Evolutionary conservation across 441 rosid species (phyloP).

Genomic region (Macaranga tanarius): DNA sequence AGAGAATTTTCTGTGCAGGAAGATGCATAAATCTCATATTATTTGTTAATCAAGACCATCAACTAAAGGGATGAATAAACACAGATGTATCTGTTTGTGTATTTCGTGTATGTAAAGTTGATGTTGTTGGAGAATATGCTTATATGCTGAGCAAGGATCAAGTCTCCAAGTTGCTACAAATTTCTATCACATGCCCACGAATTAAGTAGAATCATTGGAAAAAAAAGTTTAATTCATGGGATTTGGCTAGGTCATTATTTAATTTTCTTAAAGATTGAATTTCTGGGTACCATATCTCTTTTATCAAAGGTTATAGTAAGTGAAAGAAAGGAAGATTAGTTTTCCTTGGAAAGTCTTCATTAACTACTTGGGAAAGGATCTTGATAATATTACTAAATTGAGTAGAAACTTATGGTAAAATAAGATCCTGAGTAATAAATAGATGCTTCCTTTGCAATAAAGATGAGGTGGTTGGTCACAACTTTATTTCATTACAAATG

Average conservation of each 20-base stretch:
- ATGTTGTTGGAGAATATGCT: background rate
- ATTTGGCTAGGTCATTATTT: background rate
- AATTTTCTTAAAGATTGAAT: background rate
- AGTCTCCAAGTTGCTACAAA: background rate
- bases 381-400: background rate
- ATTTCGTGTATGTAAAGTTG: background rate
- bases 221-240: background rate
- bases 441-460: background rate
- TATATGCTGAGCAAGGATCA: background rate
- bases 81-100: background rate
- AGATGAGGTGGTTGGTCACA: background rate
- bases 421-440: background rate
- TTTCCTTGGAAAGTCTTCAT: no score
- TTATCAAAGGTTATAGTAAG: background rate
- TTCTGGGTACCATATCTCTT: background rate
- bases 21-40: background rate
- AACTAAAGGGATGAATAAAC: background rate
- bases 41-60: background rate
- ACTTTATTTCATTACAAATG: background rate
- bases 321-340: background rate
- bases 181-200: background rate
- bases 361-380: background rate
- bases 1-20: background rate
- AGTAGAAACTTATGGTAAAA: background rate
- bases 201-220: background rate